Conservation (phyloP, 1,139 yeast species). For the Scheffersomyces titani region DNA sequence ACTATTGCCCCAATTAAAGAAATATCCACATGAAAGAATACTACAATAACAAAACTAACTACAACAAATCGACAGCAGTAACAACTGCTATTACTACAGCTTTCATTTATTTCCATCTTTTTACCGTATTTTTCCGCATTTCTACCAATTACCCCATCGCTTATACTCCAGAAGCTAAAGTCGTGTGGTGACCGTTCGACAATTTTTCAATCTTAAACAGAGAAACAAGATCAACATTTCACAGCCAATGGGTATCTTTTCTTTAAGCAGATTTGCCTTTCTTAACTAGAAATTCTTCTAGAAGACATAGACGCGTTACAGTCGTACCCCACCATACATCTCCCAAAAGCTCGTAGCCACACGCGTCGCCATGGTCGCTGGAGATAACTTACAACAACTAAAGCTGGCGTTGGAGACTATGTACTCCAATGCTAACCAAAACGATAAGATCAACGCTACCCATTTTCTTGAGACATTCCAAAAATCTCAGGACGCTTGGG, state of each 20-base stretch:
- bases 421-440: conserved; percentile 55
- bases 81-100: not conserved
- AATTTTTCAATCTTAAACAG: not conserved
- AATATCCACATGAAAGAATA: not conserved
- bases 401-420: conserved; percentile 59
- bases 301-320: not conserved
- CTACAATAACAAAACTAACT: not conserved
- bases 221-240: not conserved
- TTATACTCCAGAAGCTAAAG: not conserved
- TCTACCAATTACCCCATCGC: not conserved
- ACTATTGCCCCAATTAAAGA: not conserved
- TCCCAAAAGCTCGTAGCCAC: not conserved
- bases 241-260: not conserved
- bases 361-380: conserved; percentile 6
- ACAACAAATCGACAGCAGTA: not conserved
- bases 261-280: not conserved
- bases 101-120: not conserved
- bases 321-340: conserved; percentile 2
- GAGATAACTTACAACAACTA: conserved; percentile 23
- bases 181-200: not conserved
- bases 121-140: not conserved
- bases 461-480: conserved; percentile 77
- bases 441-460: conserved; percentile 61
- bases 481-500: conserved; percentile 75
- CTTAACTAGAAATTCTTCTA: not conserved